phyloP scores from a whole-genome alignment of 2,329 filamentous ascomycete species.

The Aspergillus transmontanensis region DNA sequence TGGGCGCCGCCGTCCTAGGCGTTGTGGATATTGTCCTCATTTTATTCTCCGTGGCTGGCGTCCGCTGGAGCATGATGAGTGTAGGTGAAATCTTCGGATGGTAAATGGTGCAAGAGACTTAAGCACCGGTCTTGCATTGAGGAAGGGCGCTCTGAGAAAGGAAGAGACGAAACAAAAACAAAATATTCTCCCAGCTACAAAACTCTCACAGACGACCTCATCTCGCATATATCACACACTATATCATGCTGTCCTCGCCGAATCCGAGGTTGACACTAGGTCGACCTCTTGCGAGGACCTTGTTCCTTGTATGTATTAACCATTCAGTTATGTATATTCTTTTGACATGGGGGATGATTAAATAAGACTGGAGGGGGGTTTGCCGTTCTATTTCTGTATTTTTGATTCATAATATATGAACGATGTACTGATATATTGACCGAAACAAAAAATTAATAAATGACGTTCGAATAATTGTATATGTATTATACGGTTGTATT shows the following conservation, averaged over 20 bases:
- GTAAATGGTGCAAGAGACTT: conserved; percentile 36
- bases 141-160: not conserved
- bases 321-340: conserved; percentile 4
- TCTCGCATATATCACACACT: not conserved
- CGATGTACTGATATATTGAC: conserved; percentile 1
- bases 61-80: conserved; percentile 75
- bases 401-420: not conserved
- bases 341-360: not conserved
- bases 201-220: not conserved
- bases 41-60: conserved; percentile 70
- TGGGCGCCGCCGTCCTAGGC: conserved; percentile 70
- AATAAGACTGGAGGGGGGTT: not conserved
- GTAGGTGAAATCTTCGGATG: conserved; percentile 89
- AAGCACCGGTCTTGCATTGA: not conserved
- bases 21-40: conserved; percentile 77
- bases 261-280: not conserved
- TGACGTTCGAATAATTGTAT: not conserved
- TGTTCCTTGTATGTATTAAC: conserved; percentile 5
- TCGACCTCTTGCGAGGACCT: not conserved
- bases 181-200: not conserved
- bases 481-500: not conserved
- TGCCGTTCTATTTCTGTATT: not conserved
- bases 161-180: not conserved
- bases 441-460: conserved; percentile 1
- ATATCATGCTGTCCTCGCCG: not conserved